phyloP scores from a whole-genome alignment of 176 grass and related monocot genomes.

The Musa acuminata region DNA sequence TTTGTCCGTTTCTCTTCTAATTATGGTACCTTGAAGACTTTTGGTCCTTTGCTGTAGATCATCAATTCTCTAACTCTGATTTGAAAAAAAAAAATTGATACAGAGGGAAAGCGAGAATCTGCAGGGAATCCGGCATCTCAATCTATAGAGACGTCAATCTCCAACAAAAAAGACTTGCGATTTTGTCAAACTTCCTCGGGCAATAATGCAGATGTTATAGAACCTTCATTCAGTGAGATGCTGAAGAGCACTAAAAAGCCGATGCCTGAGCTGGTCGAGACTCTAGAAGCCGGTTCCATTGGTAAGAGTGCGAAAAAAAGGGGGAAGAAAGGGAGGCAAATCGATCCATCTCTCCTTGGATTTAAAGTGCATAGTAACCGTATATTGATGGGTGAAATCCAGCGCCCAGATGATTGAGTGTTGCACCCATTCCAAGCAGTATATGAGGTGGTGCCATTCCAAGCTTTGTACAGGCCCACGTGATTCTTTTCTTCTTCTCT shows the following conservation, averaged over 20 bases:
- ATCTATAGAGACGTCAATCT: constrained; percentile 26
- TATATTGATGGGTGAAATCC: constrained; percentile 98
- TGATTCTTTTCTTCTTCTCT: background rate
- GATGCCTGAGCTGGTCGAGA: constrained; percentile 29
- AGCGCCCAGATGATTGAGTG: constrained; percentile 58
- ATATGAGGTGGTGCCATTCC: background rate
- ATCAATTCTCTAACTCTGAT: background rate
- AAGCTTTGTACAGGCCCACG: background rate
- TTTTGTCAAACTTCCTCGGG: constrained; percentile 20
- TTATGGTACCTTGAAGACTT: background rate
- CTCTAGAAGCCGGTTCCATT: constrained; percentile 32
- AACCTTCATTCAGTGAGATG: constrained; percentile 74
- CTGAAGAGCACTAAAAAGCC: constrained; percentile 87
- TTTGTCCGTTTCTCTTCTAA: background rate
- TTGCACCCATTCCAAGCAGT: background rate
- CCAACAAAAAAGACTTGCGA: constrained; percentile 52
- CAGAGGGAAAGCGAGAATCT: constrained; percentile 24
- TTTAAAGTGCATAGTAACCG: constrained; percentile 98
- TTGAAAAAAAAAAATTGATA: background rate
- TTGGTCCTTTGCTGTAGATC: background rate
- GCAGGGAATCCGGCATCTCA: background rate
- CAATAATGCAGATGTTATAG: constrained; percentile 38
- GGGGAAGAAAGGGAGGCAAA: constrained; percentile 92
- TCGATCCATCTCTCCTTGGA: constrained; percentile 88
- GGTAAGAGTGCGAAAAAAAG: constrained; percentile 77